These are phyloP conservation scores for Lophium mytilinum DNA, from an alignment of 495 filamentous ascomycete genomes.

Conservation along the genomic window DNA sequence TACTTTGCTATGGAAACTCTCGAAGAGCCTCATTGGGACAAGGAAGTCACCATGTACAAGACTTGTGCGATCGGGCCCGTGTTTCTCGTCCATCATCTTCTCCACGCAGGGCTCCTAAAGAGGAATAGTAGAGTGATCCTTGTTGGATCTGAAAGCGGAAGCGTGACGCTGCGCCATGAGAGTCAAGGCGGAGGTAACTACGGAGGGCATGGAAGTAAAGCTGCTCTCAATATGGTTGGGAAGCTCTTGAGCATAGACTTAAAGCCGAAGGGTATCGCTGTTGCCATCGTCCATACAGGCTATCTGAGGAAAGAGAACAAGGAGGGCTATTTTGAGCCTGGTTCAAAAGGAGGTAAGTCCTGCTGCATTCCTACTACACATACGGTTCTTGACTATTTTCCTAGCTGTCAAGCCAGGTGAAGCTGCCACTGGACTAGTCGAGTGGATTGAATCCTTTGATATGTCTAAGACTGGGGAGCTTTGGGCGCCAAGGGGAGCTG, in stretches of 20 bases:
- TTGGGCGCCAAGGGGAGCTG: constrained; percentile 62
- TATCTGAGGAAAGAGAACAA: constrained; percentile 73
- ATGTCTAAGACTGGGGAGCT: constrained; percentile 59
- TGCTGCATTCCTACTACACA: background rate
- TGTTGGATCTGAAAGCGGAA: constrained; percentile 60
- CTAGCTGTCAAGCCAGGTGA: constrained; percentile 56
- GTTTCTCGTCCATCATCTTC: constrained; percentile 55
- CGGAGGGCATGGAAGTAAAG: constrained; percentile 64
- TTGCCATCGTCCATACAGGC: constrained; percentile 62
- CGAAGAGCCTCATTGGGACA: constrained; percentile 55
- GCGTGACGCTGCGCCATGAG: constrained; percentile 58
- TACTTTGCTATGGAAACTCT: constrained; percentile 60
- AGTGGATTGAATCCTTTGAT: constrained; percentile 56
- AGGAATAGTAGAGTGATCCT: constrained; percentile 53
- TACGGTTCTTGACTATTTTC: background rate
- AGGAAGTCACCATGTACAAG: constrained; percentile 63
- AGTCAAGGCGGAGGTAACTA: constrained; percentile 65
- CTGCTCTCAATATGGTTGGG: constrained; percentile 67
- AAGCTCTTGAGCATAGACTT: constrained; percentile 62
- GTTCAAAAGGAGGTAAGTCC: constrained; percentile 56
- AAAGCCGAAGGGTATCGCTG: constrained; percentile 52
- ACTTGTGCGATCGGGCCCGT: constrained; percentile 58
- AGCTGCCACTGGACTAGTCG: constrained; percentile 53
- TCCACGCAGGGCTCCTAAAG: constrained; percentile 44
- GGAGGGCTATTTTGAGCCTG: constrained; percentile 62